Percentiles rank a stretch among this genome's conserved stretches.
These are phyloP conservation scores for Thamnidium elegans DNA, from an alignment of 192 early-diverging fungal genomes.

Conservation along the genomic window DNA sequence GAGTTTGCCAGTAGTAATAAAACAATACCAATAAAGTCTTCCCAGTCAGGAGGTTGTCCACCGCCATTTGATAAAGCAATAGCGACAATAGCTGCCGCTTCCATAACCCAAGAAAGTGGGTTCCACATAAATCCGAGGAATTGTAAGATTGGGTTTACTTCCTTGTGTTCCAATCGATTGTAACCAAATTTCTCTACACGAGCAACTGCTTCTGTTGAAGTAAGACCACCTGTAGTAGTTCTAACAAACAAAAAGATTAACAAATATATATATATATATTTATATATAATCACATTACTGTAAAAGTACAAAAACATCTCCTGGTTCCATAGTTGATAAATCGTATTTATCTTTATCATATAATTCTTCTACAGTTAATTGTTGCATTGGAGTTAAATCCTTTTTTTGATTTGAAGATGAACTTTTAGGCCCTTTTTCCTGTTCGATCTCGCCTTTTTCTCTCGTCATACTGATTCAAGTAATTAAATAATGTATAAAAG, in stretches of 20 bases:
- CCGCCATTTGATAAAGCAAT: slow-evolving; percentile 74
- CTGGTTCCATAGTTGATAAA: slow-evolving; percentile 74
- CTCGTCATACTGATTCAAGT: too few relatives aligned
- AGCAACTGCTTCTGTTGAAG: slow-evolving; percentile 56
- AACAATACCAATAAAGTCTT: slow-evolving; percentile 82
- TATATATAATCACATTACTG: slow-evolving; percentile 42
- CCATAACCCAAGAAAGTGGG: slow-evolving; percentile 81
- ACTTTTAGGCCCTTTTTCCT: neutral
- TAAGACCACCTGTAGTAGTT: slow-evolving; percentile 59
- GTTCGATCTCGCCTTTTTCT: neutral
- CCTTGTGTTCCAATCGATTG: slow-evolving; percentile 72
- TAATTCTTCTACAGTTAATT: slow-evolving; percentile 64
- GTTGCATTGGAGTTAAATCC: slow-evolving; percentile 20
- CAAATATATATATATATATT: too few relatives aligned
- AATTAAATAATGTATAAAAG: too few relatives aligned
- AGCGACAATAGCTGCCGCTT: slow-evolving; percentile 82
- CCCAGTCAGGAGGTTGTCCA: slow-evolving; percentile 71
- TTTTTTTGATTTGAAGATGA: neutral
- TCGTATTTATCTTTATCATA: slow-evolving; percentile 83
- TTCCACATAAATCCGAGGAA: slow-evolving; percentile 88
- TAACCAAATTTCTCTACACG: slow-evolving; percentile 68
- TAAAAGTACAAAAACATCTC: slow-evolving; percentile 64
- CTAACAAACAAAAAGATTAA: slow-evolving; percentile 22
- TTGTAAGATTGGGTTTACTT: slow-evolving; percentile 77
- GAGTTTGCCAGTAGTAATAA: slow-evolving; percentile 82